phyloP scores from a whole-genome alignment of 805 yeast species.

The Candida schatavii region DNA sequence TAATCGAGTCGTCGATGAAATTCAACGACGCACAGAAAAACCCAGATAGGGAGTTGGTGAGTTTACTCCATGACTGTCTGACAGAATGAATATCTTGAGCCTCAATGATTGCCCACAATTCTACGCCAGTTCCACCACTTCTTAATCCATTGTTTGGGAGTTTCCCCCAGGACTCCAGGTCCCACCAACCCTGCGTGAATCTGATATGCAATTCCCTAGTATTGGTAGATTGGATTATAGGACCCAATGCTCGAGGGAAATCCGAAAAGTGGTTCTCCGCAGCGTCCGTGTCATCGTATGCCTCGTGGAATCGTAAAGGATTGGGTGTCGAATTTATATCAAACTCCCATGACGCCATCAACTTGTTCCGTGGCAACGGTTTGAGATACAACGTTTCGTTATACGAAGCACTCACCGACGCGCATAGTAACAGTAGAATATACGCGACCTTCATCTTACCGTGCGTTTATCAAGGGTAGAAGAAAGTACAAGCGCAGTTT shows the following conservation, averaged over 20 bases:
- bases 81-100: constrained; percentile 57
- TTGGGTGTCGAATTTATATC: constrained; percentile 52
- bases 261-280: constrained; percentile 50
- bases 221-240: constrained; percentile 62
- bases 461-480: too few relatives aligned
- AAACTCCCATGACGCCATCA: constrained; percentile 72
- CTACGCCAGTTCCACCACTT: constrained; percentile 95
- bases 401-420: constrained; percentile 28
- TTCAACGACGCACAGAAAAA: constrained; percentile 93
- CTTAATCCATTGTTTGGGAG: constrained; percentile 67
- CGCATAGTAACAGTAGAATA: not conserved
- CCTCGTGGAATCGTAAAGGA: constrained; percentile 15
- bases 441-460: not conserved
- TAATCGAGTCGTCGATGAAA: constrained; percentile 74
- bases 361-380: constrained; percentile 71
- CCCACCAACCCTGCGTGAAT: constrained; percentile 96
- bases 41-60: constrained; percentile 80
- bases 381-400: constrained; percentile 58
- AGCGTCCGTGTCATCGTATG: not conserved
- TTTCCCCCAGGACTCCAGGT: constrained; percentile 80
- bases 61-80: constrained; percentile 60
- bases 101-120: constrained; percentile 82
- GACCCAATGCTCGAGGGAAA: constrained; percentile 81
- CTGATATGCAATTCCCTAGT: constrained; percentile 78
- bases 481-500: too few relatives aligned